Base-by-base conservation (phyloP, 352 stramenopile genomes). In the Phytophthora tentaculata region DNA sequence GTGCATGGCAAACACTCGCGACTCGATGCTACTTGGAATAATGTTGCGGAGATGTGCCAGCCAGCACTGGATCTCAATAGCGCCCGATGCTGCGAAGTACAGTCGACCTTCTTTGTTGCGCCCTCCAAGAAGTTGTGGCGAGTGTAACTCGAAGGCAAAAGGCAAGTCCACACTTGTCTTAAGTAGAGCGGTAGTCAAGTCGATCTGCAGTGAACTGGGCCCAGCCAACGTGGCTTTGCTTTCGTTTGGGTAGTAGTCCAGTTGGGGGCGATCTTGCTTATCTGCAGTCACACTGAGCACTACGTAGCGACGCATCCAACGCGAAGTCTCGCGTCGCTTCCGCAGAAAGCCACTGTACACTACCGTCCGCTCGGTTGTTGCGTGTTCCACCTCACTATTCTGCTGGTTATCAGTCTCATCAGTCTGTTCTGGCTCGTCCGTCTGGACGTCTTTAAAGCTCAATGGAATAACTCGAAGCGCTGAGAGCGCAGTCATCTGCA, bases 51-150 rank as follows among this genome's bases (percentile, higher is more conserved):
- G 55, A 32, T 94, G 79, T 0, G 88, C 85, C 12, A 98, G 76
- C 93, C 94, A 98, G 41, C 78, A 78, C 62, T 98, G 91, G 22
- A 96, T 88, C 60, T 97, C 89, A 37, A 96, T 64, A 41, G 97
- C 91, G 35, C 68, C 89, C 28, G 90, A 79, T 0, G 90, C 86
- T 0, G 89, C 84, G 49, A 97, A 97, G 59, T 96, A 95, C 9
- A 98, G 64, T 5, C 89, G 80, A 0, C 92, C 92, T 76, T 97
- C 91, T 41, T 89, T 88, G 67, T 98, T 98, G 39, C 79, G 79
- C 3, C 88, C 83, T 23, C 75, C 51, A 5, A 97, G 73, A 14
- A 98, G 77, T 64, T 94, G 74, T 7, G 90, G 89, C n/a, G 89
- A 97, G 69, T 97, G 90, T 35, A 98, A 76, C 69, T 97, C 91